Conservation (phyloP, 2,329 filamentous ascomycete species). For the Fusarium denticulatum region DNA sequence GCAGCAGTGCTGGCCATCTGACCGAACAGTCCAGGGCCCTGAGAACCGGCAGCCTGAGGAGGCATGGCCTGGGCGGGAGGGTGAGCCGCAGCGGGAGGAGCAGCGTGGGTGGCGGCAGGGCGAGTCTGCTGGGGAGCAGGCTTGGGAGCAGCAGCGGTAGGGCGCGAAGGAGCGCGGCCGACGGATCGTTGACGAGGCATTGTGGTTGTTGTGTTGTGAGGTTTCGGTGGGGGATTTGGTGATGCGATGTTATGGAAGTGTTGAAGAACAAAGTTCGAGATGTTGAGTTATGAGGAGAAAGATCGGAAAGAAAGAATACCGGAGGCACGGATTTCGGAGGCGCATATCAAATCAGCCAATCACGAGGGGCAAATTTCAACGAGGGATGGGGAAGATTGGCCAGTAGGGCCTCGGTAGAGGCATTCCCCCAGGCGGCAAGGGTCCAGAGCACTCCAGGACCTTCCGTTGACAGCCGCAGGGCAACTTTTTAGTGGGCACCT, state of each 20-base stretch:
- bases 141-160: slow-evolving; percentile 65
- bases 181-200: slow-evolving; percentile 85
- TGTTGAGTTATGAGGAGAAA: slow-evolving; percentile 30
- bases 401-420: slow-evolving; percentile 43
- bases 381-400: slow-evolving; percentile 21
- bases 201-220: slow-evolving; percentile 14
- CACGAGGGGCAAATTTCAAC: slow-evolving; percentile 39
- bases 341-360: slow-evolving; percentile 42
- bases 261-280: slow-evolving; percentile 9
- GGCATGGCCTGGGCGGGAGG: slow-evolving; percentile 27
- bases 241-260: neutral
- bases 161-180: slow-evolving; percentile 72
- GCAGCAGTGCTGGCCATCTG: slow-evolving; percentile 98
- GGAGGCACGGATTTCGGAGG: slow-evolving; percentile 38
- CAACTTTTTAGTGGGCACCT: slow-evolving; percentile 23
- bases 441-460: slow-evolving; percentile 27
- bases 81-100: slow-evolving; percentile 57
- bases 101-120: slow-evolving; percentile 75
- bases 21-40: slow-evolving; percentile 87
- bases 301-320: slow-evolving; percentile 45
- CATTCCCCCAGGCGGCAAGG: slow-evolving; percentile 16
- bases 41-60: slow-evolving; percentile 55
- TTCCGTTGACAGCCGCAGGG: slow-evolving; percentile 35
- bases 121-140: slow-evolving; percentile 71
- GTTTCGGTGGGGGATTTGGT: slow-evolving; percentile 7